Evolutionary conservation across 768 basidiomycete genomes (phyloP), one percentile per base, ranked within the genome.

Genomic region (Kwoniella bestiolae): DNA sequence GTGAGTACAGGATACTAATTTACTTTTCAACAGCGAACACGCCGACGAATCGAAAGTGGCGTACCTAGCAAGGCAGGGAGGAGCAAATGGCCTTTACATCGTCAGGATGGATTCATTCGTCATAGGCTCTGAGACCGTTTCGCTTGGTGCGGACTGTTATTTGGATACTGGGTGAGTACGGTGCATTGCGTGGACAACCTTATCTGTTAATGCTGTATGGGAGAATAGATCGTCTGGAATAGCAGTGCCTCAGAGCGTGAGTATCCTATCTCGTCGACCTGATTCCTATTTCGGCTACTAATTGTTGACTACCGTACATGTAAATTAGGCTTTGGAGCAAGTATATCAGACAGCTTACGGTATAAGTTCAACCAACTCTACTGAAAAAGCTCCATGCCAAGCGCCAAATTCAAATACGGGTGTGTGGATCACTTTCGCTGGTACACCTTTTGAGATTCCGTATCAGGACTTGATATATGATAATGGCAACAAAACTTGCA

Each of bases 111-210:
- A 61, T 38, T 34, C 38, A 16, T 51, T 52, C 60, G 32, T 16
- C 2, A 41, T 61, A 6, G 52, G 52, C 21, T 55, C 52, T 8
- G 32, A 16, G 6, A 55, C 52, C n/a, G 31, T 55, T 11, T 32
- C 21, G 18, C 31, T 7, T 2, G 52, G 31, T 26, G 31, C 52
- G 12, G 52, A 55, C 34, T 55, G 52, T 16, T 35, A 38, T 44
- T n/a, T 61, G 5, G 60, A 51, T 61, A 53, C 60, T 8, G 60
- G 60, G 60, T 61, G 26, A 61, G 60, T n/a, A n/a, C n/a, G n/a
- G n/a, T 41, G 23, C n/a, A 34, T 16, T n/a, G 11, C 29, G 7
- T 41, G 32, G 5, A 26, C 14, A 14, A 3, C n/a, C n/a, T 16
- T 11, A 55, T 26, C 12, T 35, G 31, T 34, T 26, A 51, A 16